These are phyloP conservation scores for Gaillardinia entomophila DNA, from an alignment of 805 yeast genomes.

Conservation along the genomic window DNA sequence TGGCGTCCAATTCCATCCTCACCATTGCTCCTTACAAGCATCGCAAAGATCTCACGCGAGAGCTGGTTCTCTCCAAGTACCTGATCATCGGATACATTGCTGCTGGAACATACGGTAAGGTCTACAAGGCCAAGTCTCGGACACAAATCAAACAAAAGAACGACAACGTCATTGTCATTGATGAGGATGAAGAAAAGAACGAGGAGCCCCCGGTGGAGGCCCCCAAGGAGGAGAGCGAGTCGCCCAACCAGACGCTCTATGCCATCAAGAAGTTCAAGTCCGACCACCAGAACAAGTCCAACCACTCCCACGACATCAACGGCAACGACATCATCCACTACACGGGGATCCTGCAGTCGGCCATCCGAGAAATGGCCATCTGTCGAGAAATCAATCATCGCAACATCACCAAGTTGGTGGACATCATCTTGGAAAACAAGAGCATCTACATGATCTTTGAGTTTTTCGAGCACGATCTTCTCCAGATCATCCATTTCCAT, in stretches of 20 bases:
- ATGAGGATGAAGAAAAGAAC: constrained; percentile 5
- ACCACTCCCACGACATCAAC: constrained; percentile 40
- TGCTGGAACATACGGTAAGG: constrained; percentile 96
- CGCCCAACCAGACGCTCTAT: constrained; percentile 33
- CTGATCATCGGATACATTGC: constrained; percentile 93
- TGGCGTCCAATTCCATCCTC: constrained; percentile 35
- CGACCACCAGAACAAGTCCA: constrained; percentile 44
- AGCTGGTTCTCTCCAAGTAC: constrained; percentile 77
- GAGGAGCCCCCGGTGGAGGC: constrained; percentile 8
- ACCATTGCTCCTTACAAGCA: constrained; percentile 41
- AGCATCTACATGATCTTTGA: constrained; percentile 93
- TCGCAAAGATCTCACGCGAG: constrained; percentile 56
- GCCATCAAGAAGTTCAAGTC: constrained; percentile 96
- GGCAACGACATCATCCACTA: constrained; percentile 86
- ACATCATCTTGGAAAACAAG: constrained; percentile 81
- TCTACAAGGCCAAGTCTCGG: constrained; percentile 74
- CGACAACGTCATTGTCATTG: constrained; percentile 6
- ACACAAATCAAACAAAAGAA: constrained; percentile 4
- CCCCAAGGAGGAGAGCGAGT: constrained; percentile 5
- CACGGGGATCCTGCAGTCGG: constrained; percentile 94
- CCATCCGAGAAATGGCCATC: constrained; percentile 92
- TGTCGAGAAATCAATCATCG: constrained; percentile 81
- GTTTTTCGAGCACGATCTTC: constrained; percentile 90
- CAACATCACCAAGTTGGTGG: constrained; percentile 75
- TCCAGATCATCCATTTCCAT: constrained; percentile 92